Evolutionary conservation across 208 protist genomes (phyloP), one percentile per base, ranked within the genome.

Genomic region (Acanthamoeba sp.): DNA sequence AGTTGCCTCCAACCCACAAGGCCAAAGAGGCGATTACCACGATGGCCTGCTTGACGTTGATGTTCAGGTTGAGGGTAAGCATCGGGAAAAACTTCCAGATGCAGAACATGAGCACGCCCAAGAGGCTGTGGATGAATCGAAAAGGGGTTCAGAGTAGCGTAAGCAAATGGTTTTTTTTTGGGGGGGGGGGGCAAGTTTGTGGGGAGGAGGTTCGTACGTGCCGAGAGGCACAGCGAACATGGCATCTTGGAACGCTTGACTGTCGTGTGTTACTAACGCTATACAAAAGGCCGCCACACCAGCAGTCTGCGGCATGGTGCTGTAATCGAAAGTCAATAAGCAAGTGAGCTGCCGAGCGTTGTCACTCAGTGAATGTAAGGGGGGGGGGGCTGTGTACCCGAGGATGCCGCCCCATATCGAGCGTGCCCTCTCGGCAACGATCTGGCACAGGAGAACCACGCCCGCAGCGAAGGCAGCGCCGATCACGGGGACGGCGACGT

Each of bases 51-150:
- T 80, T 80, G 14, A 80, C 71, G 38, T 80, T 80, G 38, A 80
- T 45, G 40, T 80, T 80, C 71, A 80, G 40, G 71, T 80, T 80
- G 71, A 80, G 71, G 38, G 71, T 80, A 38, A 80, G 45, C 71
- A 80, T 80, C 16, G 71, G 71, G 71, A 80, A 80, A 38, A 80
- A 80, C 71, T 80, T 80, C 71, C 71, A 80, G 22, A 80, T 80
- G 71, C 71, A 80, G 36, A 80, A 80, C 3, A 80, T 80, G 71
- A 80, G 71, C 32, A 80, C 71, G 36, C 71, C 71, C 32, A 80
- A 14, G 22, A 80, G 71, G 22, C 71, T 80, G 71, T 29, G 10
- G 36, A 45, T 18, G 38, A 34, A 48, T 0, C 7, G 9, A 16
- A 50, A 80, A 48, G 2, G 0, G 32, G 27, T 71, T 80, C 36